Conservation (phyloP, 2,329 filamentous ascomycete genomes). For the Teratosphaeria gauchensis region DNA sequence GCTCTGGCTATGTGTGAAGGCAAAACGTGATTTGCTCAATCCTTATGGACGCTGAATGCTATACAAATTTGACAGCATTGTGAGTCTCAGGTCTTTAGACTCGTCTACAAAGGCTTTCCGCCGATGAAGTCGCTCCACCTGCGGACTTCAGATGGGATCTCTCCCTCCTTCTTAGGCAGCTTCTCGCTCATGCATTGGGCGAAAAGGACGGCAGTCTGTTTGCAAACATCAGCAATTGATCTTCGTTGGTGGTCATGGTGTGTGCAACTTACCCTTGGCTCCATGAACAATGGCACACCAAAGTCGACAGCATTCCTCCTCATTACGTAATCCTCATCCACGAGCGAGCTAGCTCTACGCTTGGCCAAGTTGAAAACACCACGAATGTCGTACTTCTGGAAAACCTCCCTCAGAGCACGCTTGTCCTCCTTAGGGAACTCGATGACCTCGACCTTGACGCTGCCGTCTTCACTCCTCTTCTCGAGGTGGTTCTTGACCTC, state of each 20-base stretch:
- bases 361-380: conserved; percentile 93
- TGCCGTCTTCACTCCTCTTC: conserved; percentile 51
- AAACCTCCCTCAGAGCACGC: conserved; percentile 85
- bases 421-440: conserved; percentile 97
- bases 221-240: conserved; percentile 4
- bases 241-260: neutral
- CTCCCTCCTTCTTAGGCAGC: conserved; percentile 72
- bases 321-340: conserved; percentile 96
- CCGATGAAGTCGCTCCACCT: conserved; percentile 95
- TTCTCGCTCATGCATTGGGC: conserved; percentile 97
- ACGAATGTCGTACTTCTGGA: conserved; percentile 91
- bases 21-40: neutral
- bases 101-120: conserved; percentile 58
- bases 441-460: conserved; percentile 72
- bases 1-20: neutral
- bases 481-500: conserved; percentile 80
- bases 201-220: conserved; percentile 85
- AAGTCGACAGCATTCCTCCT: conserved; percentile 91
- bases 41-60: neutral
- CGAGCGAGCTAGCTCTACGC: conserved; percentile 68
- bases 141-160: conserved; percentile 78
- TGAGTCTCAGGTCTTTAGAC: neutral
- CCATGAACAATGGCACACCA: conserved; percentile 95
- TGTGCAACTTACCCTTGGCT: conserved; percentile 69
- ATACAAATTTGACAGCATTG: neutral